Percentiles rank a stretch among this genome's conserved stretches.
Evolutionary conservation across 108 stramenopile species (phyloP).

Genomic region (Stephanodiscus minutulus): DNA sequence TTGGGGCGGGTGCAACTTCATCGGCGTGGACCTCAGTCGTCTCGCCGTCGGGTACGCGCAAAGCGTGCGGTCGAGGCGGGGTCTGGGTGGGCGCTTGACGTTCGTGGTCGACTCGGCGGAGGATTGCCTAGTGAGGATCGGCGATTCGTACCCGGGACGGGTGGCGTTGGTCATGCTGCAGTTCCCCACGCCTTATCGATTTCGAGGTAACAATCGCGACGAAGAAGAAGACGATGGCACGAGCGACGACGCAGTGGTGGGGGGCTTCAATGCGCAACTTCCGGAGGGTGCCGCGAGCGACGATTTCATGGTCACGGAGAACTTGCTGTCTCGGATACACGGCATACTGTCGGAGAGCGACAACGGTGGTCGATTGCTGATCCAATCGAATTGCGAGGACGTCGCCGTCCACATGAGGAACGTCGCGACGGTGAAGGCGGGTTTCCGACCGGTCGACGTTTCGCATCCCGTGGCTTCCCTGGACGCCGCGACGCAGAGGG

Average conservation of each 20-base stretch:
- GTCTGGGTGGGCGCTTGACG: constrained; percentile 28
- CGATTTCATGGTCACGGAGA: constrained; percentile 76
- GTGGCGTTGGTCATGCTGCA: constrained; percentile 59
- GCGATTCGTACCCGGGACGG: constrained; percentile 61
- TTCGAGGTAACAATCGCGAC: constrained; percentile 10
- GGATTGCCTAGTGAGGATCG: constrained; percentile 38
- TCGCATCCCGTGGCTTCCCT: constrained; percentile 20
- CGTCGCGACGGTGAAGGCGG: constrained; percentile 39
- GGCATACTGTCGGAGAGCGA: constrained; percentile 22
- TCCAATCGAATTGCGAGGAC: constrained; percentile 85
- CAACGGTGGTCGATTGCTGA: constrained; percentile 50
- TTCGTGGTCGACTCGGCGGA: constrained; percentile 72
- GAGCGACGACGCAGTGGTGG: constrained; percentile 14
- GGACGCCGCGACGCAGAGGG: constrained; percentile 54
- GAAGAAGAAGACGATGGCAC: not conserved
- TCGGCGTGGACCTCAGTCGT: constrained; percentile 72
- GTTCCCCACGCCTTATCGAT: constrained; percentile 78
- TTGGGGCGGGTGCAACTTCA: constrained; percentile 64
- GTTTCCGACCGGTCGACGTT: constrained; percentile 40
- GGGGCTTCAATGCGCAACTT: constrained; percentile 67
- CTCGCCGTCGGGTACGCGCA: constrained; percentile 61
- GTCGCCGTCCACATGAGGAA: constrained; percentile 72
- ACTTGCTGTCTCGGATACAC: constrained; percentile 43
- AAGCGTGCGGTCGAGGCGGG: constrained; percentile 61
- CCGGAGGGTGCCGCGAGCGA: constrained; percentile 50